phyloP scores from a whole-genome alignment of 2,329 filamentous ascomycete species.

The Cercospora citrullina region DNA sequence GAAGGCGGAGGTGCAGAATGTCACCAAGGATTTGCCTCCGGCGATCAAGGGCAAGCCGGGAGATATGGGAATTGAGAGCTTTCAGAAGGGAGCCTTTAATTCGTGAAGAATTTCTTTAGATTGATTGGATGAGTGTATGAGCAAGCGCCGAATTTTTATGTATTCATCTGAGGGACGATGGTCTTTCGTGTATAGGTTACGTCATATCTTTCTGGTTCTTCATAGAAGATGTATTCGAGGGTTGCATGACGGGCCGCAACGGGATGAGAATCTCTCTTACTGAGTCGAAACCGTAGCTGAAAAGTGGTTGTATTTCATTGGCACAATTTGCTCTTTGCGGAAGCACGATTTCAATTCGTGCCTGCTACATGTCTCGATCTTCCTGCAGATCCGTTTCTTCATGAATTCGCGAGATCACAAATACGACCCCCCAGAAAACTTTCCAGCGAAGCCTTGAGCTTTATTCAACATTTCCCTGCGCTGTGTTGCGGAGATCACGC shows the following conservation, averaged over 20 bases:
- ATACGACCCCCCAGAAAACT: conserved; percentile 73
- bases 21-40: conserved; percentile 44
- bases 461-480: conserved; percentile 76
- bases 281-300: too few species aligned
- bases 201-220: neutral
- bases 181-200: neutral
- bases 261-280: neutral
- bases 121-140: neutral
- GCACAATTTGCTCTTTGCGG: neutral
- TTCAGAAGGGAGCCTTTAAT: conserved; percentile 70
- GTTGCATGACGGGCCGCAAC: neutral
- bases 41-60: conserved; percentile 60
- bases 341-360: neutral
- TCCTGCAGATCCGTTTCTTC: neutral
- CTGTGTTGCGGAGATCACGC: conserved; percentile 67
- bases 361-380: neutral
- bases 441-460: conserved; percentile 75
- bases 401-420: conserved; percentile 42
- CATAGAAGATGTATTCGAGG: neutral
- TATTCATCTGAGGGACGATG: neutral
- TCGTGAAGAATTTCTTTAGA: conserved; percentile 47
- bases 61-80: conserved; percentile 67
- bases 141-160: neutral
- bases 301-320: too few species aligned
- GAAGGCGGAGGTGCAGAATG: conserved; percentile 34